These are phyloP conservation scores for Zygoascus meyerae DNA, from an alignment of 1,139 yeast species.

Conservation along the genomic window DNA sequence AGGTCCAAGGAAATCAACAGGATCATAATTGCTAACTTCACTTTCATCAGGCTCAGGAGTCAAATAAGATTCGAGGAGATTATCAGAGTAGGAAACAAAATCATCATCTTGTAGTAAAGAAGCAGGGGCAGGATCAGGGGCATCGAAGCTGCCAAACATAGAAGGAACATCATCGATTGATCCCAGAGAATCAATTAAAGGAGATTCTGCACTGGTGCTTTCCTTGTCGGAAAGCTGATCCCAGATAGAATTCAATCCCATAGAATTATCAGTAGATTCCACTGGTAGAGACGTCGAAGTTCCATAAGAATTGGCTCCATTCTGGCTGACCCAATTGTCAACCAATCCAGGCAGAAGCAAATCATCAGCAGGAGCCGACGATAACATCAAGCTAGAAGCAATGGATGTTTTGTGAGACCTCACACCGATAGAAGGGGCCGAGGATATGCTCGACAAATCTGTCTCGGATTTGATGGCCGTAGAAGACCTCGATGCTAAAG, in stretches of 20 bases:
- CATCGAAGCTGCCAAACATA: constrained; percentile 3
- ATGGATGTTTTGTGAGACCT: constrained; percentile 3
- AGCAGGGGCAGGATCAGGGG: constrained; percentile 8
- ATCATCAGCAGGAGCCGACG: constrained; percentile 8
- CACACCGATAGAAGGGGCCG: constrained; percentile 5
- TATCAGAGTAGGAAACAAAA: constrained; percentile 12
- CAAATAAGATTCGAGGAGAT: constrained; percentile 22
- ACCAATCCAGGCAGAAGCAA: constrained; percentile 3
- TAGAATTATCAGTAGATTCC: no score
- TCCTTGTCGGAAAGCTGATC: constrained; percentile 8
- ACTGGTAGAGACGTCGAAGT: no score
- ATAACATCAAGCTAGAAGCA: constrained; percentile 10
- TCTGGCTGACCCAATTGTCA: constrained; percentile 4
- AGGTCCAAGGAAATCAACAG: constrained; percentile 23
- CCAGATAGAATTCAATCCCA: constrained; percentile 1
- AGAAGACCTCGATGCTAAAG: background rate
- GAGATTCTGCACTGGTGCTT: constrained; percentile 4
- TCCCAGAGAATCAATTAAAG: constrained; percentile 1
- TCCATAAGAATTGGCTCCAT: background rate
- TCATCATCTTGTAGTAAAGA: constrained; percentile 9
- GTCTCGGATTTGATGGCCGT: background rate
- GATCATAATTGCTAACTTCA: constrained; percentile 14
- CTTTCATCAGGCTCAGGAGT: constrained; percentile 25
- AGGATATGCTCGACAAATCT: constrained; percentile 4
- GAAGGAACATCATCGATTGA: background rate